These are phyloP conservation scores for Begonia peltatifolia DNA, from an alignment of 306 rosid species.

Conservation along the genomic window DNA sequence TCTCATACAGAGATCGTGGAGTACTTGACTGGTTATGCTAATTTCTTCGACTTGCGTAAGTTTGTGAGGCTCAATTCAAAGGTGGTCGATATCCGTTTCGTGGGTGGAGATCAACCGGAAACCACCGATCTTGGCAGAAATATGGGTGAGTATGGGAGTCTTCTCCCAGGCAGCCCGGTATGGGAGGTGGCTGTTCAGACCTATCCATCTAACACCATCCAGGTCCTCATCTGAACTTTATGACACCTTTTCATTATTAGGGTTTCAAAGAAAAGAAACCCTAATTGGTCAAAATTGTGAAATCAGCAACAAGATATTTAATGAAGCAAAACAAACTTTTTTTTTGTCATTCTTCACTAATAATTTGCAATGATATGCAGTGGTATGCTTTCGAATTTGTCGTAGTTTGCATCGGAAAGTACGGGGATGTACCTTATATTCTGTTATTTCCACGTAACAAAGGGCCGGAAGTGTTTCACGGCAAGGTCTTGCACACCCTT, in stretches of 20 bases:
- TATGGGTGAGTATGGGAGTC: background rate
- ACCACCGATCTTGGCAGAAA: background rate
- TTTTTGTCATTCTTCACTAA: no score
- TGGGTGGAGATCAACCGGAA: background rate
- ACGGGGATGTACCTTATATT: constrained; percentile 36
- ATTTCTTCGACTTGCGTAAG: constrained; percentile 23
- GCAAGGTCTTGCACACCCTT: constrained; percentile 44
- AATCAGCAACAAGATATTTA: no score
- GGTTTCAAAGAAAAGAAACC: no score
- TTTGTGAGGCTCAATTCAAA: constrained; percentile 33
- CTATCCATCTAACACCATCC: no score
- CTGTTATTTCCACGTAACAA: constrained; percentile 28
- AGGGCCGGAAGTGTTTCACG: constrained; percentile 39
- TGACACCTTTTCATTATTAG: no score
- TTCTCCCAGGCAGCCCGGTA: no score
- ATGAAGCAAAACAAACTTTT: no score
- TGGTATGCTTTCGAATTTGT: constrained; percentile 37
- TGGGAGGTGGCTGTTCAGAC: no score
- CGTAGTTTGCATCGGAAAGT: constrained; percentile 38
- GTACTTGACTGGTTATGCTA: constrained; percentile 31
- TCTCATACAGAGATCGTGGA: constrained; percentile 16
- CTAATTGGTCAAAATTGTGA: no score
- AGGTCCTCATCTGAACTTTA: no score
- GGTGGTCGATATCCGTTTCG: constrained; percentile 27
- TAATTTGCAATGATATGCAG: constrained; percentile 6